Evolutionary conservation across 1,284 basidiomycete genomes (phyloP), one percentile per base, ranked within the genome.

Genomic region (Trichosporon sp.): DNA sequence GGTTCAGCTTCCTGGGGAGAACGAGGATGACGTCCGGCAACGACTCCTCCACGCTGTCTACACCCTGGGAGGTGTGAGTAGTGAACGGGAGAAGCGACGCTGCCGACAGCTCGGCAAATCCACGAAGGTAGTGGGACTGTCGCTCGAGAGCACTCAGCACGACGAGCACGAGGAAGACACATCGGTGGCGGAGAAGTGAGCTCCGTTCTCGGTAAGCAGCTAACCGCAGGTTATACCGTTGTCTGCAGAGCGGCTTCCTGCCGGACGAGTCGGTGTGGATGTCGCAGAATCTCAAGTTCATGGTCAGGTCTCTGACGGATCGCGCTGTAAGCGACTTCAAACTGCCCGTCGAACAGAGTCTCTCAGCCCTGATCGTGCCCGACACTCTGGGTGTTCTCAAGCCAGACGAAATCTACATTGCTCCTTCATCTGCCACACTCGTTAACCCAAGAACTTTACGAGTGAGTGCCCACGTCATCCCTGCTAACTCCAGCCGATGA

Each of bases 281-380:
- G 8, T 70, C 72, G 0, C 46, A 40, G 1, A 78, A 78, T 68
- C 77, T 82, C 1, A 76, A 76, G 21, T 59, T 65, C 7, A 68
- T 80, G n/a, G 74, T 80, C 12, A 59, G 70, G 11, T 46, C 61
- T 1, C 67, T 77, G 10, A 70, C 72, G 1, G 66, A 75, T 40
- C 74, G 69, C 0, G 67, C 75, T 10, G 73, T 76, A 2, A 68
- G 70, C 12, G 70, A 76, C 8, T 77, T 80, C 67, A 74, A 74
- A 43, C 74, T 81, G 19, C 74, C 75, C 0, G 68, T 82, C 16
- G 71, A 76, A 16, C 73, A 77, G 51, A 77, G 76, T 16, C 67
- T 79, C 0, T 75, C 78, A 1, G 78, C 80, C 0, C 78, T 80
- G 70, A 80, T 81, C 65, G 75, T 82, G 14, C 81, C 81, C 16